phyloP scores from a whole-genome alignment of 2,329 filamentous ascomycete genomes.

The Ceratocystiopsis minuta region DNA sequence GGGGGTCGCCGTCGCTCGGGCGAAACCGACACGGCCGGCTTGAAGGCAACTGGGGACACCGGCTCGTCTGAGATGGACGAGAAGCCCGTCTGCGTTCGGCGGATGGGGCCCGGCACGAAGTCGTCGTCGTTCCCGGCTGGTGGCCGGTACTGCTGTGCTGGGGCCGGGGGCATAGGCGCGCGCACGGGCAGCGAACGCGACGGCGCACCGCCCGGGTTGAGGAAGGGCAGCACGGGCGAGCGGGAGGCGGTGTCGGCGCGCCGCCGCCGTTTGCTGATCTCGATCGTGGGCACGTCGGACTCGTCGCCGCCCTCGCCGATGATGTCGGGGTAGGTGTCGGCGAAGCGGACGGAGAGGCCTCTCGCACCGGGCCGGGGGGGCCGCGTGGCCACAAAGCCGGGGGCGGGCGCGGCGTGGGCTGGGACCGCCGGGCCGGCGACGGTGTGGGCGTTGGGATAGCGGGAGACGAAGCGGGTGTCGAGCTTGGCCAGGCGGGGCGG shows the following conservation, averaged over 20 bases:
- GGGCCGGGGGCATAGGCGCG: conserved; percentile 8
- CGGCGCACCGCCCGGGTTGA: neutral
- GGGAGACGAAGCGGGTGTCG: conserved; percentile 35
- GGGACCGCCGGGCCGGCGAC: conserved; percentile 20
- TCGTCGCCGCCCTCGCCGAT: conserved; percentile 91
- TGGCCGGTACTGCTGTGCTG: conserved; percentile 18
- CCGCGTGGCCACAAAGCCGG: neutral
- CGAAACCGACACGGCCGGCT: too few species aligned
- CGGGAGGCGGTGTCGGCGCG: neutral
- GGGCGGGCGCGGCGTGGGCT: conserved; percentile 20
- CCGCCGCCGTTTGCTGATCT: conserved; percentile 35
- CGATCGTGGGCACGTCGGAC: conserved; percentile 49
- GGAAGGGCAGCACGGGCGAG: neutral
- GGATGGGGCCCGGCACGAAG: conserved; percentile 35
- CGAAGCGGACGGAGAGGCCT: conserved; percentile 58
- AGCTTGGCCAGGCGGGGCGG: conserved; percentile 30
- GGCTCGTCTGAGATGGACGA: conserved; percentile 16
- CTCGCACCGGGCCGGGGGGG: conserved; percentile 26
- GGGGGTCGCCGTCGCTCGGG: too few species aligned
- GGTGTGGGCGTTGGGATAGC: conserved; percentile 35
- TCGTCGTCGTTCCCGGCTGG: conserved; percentile 16
- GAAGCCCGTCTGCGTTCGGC: conserved; percentile 40
- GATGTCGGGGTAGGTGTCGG: conserved; percentile 52
- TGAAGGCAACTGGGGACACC: neutral
- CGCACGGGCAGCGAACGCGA: conserved; percentile 10